Evolutionary conservation across 2,329 filamentous ascomycete species (phyloP).

Genomic region (Ciborinia camelliae): DNA sequence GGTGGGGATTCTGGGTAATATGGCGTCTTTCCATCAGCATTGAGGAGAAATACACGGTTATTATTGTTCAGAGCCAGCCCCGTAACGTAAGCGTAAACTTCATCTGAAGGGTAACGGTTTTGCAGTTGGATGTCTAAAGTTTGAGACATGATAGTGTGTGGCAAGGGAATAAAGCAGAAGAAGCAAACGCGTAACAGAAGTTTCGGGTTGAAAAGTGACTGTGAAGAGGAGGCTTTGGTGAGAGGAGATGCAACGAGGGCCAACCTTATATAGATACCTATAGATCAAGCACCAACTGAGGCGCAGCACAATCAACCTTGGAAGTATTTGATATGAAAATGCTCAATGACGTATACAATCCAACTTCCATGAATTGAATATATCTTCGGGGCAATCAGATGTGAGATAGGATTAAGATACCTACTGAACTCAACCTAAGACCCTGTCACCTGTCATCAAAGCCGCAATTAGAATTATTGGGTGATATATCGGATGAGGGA

Average conservation of each 20-base stretch:
- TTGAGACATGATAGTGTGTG: slow-evolving; percentile 9
- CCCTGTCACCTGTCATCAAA: no score
- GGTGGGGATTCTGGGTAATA: slow-evolving; percentile 62
- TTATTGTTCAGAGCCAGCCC: slow-evolving; percentile 59
- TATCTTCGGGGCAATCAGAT: background rate
- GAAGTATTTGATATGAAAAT: slow-evolving; percentile 1
- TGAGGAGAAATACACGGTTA: slow-evolving; percentile 58
- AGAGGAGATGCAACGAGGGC: background rate
- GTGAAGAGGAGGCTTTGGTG: background rate
- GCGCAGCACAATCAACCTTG: background rate
- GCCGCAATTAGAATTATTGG: background rate
- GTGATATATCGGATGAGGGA: background rate
- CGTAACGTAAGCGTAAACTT: slow-evolving; percentile 67
- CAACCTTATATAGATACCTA: background rate
- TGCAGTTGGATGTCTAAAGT: slow-evolving; percentile 57
- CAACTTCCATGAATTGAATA: background rate
- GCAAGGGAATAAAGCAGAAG: background rate
- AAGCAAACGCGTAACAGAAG: background rate
- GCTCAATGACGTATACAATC: slow-evolving; percentile 7
- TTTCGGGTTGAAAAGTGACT: background rate
- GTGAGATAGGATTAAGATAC: background rate
- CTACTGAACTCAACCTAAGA: background rate
- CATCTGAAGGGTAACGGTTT: slow-evolving; percentile 61
- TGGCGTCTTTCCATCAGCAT: slow-evolving; percentile 61
- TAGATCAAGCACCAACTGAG: background rate